These are phyloP conservation scores for Solanum corneliomulleri DNA, from an alignment of 257 asterid genomes.

Conservation along the genomic window DNA sequence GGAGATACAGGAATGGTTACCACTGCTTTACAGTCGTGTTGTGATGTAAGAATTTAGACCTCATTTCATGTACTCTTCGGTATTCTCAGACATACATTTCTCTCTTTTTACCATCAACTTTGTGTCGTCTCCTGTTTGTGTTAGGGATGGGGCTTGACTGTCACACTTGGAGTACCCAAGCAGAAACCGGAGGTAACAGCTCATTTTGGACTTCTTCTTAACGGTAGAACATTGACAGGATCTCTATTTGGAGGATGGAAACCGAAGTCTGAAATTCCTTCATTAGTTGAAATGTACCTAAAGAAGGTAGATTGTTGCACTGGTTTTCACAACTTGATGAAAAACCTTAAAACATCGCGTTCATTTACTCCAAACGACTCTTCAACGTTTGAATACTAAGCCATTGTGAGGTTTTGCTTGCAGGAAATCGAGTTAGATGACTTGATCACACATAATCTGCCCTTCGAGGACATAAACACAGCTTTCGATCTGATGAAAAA, in stretches of 20 bases:
- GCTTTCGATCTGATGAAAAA: conserved; percentile 70
- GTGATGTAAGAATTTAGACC: conserved; percentile 36
- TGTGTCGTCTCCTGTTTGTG: not conserved
- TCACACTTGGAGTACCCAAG: conserved; percentile 92
- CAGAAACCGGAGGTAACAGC: conserved; percentile 63
- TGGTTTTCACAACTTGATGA: not conserved
- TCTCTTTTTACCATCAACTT: not conserved
- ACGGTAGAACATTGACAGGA: conserved; percentile 76
- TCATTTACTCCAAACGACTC: not conserved
- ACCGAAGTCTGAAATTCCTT: conserved; percentile 88
- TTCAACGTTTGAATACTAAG: not conserved
- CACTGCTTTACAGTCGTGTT: conserved; percentile 83
- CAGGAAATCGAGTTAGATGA: conserved; percentile 82
- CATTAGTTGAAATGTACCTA: conserved; percentile 72
- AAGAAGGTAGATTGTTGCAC: conserved; percentile 32
- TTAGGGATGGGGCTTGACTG: conserved; percentile 94
- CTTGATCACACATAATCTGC: conserved; percentile 54
- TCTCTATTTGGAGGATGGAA: conserved; percentile 95
- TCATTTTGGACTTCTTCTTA: conserved; percentile 71
- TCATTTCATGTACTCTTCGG: not conserved
- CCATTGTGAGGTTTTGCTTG: not conserved
- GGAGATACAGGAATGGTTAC: conserved; percentile 75
- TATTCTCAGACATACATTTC: not conserved
- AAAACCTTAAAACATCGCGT: not conserved
- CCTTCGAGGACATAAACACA: conserved; percentile 64